These are phyloP conservation scores for Ilyonectria robusta DNA, from an alignment of 2,329 filamentous ascomycete genomes.

Conservation along the genomic window DNA sequence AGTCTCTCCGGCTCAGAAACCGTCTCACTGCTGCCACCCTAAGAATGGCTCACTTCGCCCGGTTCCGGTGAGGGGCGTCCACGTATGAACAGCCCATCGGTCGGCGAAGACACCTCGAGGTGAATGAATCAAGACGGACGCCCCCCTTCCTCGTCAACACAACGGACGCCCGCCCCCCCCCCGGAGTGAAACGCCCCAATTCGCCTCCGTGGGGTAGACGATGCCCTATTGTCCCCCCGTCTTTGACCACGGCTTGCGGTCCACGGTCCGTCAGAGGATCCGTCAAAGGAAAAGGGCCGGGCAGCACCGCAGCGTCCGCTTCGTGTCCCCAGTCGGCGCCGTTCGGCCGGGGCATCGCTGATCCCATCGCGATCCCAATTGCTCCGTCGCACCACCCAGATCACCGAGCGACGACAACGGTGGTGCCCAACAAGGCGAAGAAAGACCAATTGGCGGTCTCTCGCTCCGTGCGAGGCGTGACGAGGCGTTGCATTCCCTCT, in stretches of 20 bases:
- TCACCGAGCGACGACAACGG: constrained; percentile 24
- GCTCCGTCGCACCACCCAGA: constrained; percentile 22
- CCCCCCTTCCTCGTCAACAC: constrained; percentile 5
- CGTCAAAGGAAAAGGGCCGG: constrained; percentile 14
- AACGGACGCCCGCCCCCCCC: constrained; percentile 5
- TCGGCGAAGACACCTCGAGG: constrained; percentile 20
- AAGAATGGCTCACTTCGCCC: constrained; percentile 8
- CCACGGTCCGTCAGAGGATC: constrained; percentile 21
- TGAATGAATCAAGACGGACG: constrained; percentile 28
- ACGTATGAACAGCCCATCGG: constrained; percentile 18
- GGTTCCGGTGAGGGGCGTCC: constrained; percentile 13
- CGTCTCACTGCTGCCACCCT: constrained; percentile 25
- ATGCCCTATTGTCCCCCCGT: constrained; percentile 10
- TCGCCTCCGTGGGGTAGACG: constrained; percentile 23
- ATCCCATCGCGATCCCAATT: constrained; percentile 4
- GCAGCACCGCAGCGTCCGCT: constrained; percentile 30
- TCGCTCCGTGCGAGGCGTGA: constrained; percentile 19
- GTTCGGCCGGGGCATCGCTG: constrained; percentile 30
- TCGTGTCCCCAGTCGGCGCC: constrained; percentile 36
- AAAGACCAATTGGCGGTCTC: constrained; percentile 13
- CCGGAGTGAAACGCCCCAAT: constrained; percentile 25
- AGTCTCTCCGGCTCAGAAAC: constrained; percentile 19
- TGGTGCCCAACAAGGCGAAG: constrained; percentile 20
- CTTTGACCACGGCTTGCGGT: constrained; percentile 11
- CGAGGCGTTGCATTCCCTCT: constrained; percentile 30